These are phyloP conservation scores for Carex parvula DNA, from an alignment of 176 grass and related monocot genomes.

Conservation along the genomic window DNA sequence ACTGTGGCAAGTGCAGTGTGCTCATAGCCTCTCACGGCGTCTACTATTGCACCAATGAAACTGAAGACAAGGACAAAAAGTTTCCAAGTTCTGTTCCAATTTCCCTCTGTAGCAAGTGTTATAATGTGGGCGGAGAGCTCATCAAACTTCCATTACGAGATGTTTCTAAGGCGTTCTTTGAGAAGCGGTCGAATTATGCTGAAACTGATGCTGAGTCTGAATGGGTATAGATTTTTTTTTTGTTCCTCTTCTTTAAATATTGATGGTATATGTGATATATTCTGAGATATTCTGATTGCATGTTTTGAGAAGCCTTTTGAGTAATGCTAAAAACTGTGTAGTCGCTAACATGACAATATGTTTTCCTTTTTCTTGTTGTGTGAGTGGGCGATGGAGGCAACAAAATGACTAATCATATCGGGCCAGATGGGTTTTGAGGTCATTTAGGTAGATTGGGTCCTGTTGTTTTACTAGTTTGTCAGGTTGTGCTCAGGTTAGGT, in stretches of 20 bases:
- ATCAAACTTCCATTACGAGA: constrained; percentile 31
- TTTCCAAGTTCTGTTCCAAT: constrained; percentile 1
- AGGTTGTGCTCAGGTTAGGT: background rate
- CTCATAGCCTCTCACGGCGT: constrained; percentile 72
- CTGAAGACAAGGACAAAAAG: constrained; percentile 33
- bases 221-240: constrained; percentile 58
- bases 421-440: background rate
- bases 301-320: background rate
- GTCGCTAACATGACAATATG: background rate
- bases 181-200: constrained; percentile 61
- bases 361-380: background rate
- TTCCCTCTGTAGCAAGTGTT: constrained; percentile 87
- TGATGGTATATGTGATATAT: background rate
- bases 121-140: constrained; percentile 53
- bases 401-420: background rate
- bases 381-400: background rate
- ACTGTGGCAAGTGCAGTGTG: constrained; percentile 65
- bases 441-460: background rate
- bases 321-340: background rate
- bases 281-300: background rate
- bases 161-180: constrained; percentile 48
- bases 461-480: constrained; percentile 1
- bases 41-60: constrained; percentile 59
- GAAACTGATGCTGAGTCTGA: constrained; percentile 95
- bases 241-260: constrained; percentile 4